These are phyloP conservation scores for Saccharum spontaneum DNA, from an alignment of 176 grass and related monocot genomes.

Conservation along the genomic window DNA sequence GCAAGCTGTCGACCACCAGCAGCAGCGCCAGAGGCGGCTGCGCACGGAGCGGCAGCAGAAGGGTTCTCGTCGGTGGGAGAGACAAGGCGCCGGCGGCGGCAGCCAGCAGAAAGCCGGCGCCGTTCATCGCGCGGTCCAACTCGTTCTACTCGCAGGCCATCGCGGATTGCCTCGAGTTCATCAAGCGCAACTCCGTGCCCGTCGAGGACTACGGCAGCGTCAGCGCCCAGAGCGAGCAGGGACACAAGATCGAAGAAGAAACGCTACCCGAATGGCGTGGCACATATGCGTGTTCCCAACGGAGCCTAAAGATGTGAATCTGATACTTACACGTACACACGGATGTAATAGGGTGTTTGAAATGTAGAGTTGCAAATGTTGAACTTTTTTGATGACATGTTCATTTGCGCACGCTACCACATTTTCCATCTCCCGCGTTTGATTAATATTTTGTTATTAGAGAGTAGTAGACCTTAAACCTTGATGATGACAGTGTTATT, in stretches of 20 bases:
- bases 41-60: slow-evolving; percentile 41
- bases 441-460: background rate
- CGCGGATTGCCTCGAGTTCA: slow-evolving; percentile 92
- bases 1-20: background rate
- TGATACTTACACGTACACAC: background rate
- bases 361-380: slow-evolving; percentile 15
- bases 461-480: background rate
- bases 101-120: background rate
- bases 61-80: slow-evolving; percentile 5
- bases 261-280: background rate
- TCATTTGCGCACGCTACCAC: background rate
- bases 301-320: slow-evolving; percentile 11
- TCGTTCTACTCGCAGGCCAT: slow-evolving; percentile 87
- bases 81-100: background rate
- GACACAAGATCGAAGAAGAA: background rate
- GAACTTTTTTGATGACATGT: background rate
- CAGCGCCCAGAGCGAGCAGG: background rate
- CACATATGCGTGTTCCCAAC: background rate
- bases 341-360: background rate
- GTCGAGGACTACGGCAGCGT: slow-evolving; percentile 41
- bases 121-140: slow-evolving; percentile 52
- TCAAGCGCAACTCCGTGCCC: slow-evolving; percentile 71
- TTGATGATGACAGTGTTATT: background rate
- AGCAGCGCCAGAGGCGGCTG: background rate
- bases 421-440: background rate